A percentile compares a stretch with the other conserved stretches of the same genome.
These are phyloP conservation scores for Boletus rubescentipes DNA, from an alignment of 768 basidiomycete genomes.

Conservation along the genomic window DNA sequence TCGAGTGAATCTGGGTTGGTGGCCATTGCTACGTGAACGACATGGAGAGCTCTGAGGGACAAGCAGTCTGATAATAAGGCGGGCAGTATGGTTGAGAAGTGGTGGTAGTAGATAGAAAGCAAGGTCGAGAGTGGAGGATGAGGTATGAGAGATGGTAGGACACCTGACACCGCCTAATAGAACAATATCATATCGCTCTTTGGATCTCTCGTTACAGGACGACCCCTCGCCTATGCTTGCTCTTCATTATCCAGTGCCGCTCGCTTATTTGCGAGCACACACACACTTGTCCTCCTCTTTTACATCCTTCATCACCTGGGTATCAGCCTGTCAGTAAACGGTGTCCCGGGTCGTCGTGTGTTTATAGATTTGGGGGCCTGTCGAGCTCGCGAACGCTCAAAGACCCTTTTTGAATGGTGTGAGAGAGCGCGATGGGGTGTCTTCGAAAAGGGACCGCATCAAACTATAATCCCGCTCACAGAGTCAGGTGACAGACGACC, in stretches of 20 bases:
- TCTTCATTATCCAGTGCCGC: constrained; percentile 7
- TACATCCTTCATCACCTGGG: constrained; percentile 49
- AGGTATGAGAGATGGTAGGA: constrained; percentile 14
- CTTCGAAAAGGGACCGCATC: constrained; percentile 38
- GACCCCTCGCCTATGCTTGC: constrained; percentile 9
- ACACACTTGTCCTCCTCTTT: constrained; percentile 50
- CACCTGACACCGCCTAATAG: constrained; percentile 34
- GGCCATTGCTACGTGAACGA: constrained; percentile 25
- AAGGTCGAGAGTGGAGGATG: constrained; percentile 14
- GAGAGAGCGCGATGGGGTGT: constrained; percentile 30
- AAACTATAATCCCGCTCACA: constrained; percentile 26
- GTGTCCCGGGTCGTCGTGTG: constrained; percentile 25
- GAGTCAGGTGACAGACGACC: constrained; percentile 11
- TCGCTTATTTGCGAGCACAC: constrained; percentile 33
- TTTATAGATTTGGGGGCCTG: constrained; percentile 26
- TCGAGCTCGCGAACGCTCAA: constrained; percentile 21
- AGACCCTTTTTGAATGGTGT: constrained; percentile 19
- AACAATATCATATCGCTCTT: constrained; percentile 3
- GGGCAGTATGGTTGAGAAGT: constrained; percentile 23
- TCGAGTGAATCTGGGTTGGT: constrained; percentile 25
- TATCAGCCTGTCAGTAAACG: constrained; percentile 22
- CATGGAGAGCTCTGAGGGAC: constrained; percentile 24
- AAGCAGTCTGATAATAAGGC: constrained; percentile 11
- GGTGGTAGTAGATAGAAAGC: constrained; percentile 24
- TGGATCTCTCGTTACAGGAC: constrained; percentile 18